Conservation (phyloP, 805 yeast species). For the Yarrowia keelungensis region DNA sequence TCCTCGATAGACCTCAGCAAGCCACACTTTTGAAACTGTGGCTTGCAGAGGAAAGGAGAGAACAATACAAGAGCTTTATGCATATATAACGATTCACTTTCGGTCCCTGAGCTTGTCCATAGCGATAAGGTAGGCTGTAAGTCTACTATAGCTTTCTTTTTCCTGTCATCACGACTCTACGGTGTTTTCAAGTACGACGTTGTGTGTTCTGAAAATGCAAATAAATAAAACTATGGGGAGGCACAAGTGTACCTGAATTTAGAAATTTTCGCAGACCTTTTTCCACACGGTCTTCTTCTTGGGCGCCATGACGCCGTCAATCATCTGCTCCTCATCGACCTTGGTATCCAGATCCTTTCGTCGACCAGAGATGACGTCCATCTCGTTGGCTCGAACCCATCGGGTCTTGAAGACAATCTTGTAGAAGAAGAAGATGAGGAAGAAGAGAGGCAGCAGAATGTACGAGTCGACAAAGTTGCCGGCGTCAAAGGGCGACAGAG, state of each 20-base stretch:
- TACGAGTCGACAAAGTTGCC: conserved; percentile 67
- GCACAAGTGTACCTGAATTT: not conserved
- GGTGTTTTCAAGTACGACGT: not conserved
- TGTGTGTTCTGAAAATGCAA: conserved; percentile 3
- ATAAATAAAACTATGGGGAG: conserved; percentile 21
- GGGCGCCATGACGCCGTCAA: conserved; percentile 1
- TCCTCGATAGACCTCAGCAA: conserved; percentile 8
- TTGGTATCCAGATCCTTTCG: conserved; percentile 48
- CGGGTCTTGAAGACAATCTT: conserved; percentile 53
- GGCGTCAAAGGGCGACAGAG: conserved; percentile 64
- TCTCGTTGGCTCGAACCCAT: conserved; percentile 52
- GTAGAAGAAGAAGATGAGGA: conserved; percentile 53
- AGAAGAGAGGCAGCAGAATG: conserved; percentile 65
- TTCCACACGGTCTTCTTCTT: conserved; percentile 25
- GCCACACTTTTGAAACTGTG: conserved; percentile 24
- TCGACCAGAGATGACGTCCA: conserved; percentile 56
- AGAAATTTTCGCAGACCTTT: conserved; percentile 11
- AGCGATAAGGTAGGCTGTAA: too few species aligned
- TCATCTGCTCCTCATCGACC: conserved; percentile 16
- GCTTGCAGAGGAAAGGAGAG: not conserved
- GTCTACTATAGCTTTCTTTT: too few species aligned
- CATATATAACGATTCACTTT: not conserved
- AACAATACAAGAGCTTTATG: not conserved
- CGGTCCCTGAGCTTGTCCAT: conserved; percentile 7
- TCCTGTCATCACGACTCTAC: too few species aligned